These are phyloP conservation scores for Tulasnella sp. DNA, from an alignment of 768 basidiomycete species.

Conservation along the genomic window DNA sequence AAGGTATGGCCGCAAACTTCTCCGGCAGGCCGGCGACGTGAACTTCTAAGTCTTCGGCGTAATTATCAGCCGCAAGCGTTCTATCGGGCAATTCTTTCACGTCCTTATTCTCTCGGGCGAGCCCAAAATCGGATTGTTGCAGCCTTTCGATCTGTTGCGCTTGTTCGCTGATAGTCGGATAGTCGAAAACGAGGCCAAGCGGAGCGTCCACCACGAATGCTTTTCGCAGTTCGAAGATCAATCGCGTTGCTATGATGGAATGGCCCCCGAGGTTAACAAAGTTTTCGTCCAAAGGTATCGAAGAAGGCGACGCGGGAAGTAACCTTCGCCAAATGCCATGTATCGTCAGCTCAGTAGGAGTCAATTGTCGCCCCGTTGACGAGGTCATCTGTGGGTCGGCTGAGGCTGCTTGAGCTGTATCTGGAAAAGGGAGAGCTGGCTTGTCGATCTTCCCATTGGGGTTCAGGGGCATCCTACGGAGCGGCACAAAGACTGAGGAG, in stretches of 20 bases:
- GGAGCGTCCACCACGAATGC: constrained; percentile 84
- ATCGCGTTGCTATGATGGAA: constrained; percentile 92
- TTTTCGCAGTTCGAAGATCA: constrained; percentile 95
- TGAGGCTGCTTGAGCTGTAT: constrained; percentile 61
- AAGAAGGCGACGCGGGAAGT: constrained; percentile 64
- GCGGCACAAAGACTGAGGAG: constrained; percentile 75
- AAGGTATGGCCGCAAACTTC: constrained; percentile 50
- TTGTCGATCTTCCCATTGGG: constrained; percentile 99
- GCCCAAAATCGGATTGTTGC: constrained; percentile 70
- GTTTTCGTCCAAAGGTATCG: constrained; percentile 80
- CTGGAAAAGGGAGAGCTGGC: constrained; percentile 95
- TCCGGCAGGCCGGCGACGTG: constrained; percentile 48
- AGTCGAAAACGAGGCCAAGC: constrained; percentile 81
- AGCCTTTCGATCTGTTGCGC: constrained; percentile 66
- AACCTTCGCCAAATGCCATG: constrained; percentile 76
- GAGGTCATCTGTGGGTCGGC: constrained; percentile 27
- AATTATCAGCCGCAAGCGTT: constrained; percentile 40
- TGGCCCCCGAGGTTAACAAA: constrained; percentile 99
- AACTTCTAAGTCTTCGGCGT: constrained; percentile 64
- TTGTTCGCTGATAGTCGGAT: constrained; percentile 73
- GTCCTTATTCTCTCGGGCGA: constrained; percentile 32
- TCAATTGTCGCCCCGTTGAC: constrained; percentile 38
- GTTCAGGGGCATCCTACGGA: constrained; percentile 92
- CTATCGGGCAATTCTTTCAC: constrained; percentile 19
- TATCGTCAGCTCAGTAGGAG: constrained; percentile 68